A percentile compares a stretch with the other conserved stretches of the same genome.
Conservation (phyloP, 768 basidiomycete species). For the Termitomyces sp. region DNA sequence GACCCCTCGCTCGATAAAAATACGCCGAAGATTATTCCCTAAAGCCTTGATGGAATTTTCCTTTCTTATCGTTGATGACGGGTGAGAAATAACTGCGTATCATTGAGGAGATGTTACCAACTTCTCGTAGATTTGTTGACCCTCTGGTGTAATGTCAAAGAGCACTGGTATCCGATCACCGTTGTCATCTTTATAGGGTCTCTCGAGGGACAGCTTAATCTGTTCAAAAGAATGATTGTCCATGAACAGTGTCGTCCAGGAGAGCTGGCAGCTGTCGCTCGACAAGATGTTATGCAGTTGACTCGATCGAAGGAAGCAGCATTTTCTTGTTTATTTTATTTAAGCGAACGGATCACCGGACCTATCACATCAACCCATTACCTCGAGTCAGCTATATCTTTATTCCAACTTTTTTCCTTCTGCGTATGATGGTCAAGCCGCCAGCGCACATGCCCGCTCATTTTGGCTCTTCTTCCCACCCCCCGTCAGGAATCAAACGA, state of each 20-base stretch:
- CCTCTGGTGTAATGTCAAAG: constrained; percentile 67
- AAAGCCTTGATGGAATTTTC: constrained; percentile 55
- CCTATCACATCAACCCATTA: constrained; percentile 13
- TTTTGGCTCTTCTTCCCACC: constrained; percentile 15
- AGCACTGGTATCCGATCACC: constrained; percentile 60
- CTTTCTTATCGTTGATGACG: constrained; percentile 32
- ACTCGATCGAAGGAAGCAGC: background rate
- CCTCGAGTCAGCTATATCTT: constrained; percentile 11
- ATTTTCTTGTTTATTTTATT: background rate
- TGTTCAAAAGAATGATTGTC: constrained; percentile 49
- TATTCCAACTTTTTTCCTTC: constrained; percentile 1
- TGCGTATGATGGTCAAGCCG: constrained; percentile 39
- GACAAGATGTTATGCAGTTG: too few species aligned
- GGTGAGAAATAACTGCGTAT: constrained; percentile 5
- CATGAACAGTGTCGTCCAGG: constrained; percentile 4
- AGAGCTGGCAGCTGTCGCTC: background rate
- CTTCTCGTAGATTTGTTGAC: constrained; percentile 70
- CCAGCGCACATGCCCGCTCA: constrained; percentile 20
- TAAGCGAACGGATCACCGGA: constrained; percentile 16
- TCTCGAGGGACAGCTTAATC: constrained; percentile 67
- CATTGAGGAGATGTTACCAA: constrained; percentile 31
- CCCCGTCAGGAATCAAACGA: constrained; percentile 42
- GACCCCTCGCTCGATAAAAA: constrained; percentile 69
- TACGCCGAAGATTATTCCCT: constrained; percentile 62
- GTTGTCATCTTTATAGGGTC: constrained; percentile 77